phyloP scores from a whole-genome alignment of 805 yeast genomes.

The Myxozyma neglecta region DNA sequence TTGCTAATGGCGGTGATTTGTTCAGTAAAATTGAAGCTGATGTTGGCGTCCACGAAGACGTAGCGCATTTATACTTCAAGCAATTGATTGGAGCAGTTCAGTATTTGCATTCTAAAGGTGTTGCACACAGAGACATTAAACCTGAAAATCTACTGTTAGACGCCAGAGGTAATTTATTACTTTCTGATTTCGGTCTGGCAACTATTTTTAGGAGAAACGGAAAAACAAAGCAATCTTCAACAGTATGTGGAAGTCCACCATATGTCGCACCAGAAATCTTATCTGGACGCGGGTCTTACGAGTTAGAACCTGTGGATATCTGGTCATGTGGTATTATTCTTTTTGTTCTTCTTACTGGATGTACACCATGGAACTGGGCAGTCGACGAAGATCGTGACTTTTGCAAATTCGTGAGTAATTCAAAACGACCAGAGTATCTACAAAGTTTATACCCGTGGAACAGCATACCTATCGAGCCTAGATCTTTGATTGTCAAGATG shows the following conservation, averaged over 20 bases:
- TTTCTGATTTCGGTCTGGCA: constrained; percentile 80
- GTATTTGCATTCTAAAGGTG: constrained; percentile 61
- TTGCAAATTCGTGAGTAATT: constrained; percentile 37
- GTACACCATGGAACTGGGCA: constrained; percentile 74
- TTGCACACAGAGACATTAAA: constrained; percentile 67
- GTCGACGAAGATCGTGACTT: constrained; percentile 53
- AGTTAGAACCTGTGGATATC: constrained; percentile 58
- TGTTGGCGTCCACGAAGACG: constrained; percentile 62
- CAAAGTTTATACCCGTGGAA: constrained; percentile 55
- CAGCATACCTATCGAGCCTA: constrained; percentile 49
- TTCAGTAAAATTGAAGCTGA: constrained; percentile 80
- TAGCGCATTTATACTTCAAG: constrained; percentile 67
- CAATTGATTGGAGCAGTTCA: constrained; percentile 63
- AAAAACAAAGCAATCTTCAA: constrained; percentile 47
- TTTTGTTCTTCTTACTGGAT: constrained; percentile 63
- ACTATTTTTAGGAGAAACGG: constrained; percentile 58
- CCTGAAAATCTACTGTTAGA: constrained; percentile 70
- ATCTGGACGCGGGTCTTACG: constrained; percentile 48
- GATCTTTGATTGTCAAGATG: constrained; percentile 55
- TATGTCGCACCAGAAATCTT: constrained; percentile 77
- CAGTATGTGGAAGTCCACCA: constrained; percentile 73
- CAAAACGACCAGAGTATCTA: not conserved
- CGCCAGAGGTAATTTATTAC: constrained; percentile 60
- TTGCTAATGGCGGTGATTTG: constrained; percentile 72
- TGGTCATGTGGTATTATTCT: constrained; percentile 61